Conservation (phyloP, 352 stramenopile species). For the Pythium brachiatum region DNA sequence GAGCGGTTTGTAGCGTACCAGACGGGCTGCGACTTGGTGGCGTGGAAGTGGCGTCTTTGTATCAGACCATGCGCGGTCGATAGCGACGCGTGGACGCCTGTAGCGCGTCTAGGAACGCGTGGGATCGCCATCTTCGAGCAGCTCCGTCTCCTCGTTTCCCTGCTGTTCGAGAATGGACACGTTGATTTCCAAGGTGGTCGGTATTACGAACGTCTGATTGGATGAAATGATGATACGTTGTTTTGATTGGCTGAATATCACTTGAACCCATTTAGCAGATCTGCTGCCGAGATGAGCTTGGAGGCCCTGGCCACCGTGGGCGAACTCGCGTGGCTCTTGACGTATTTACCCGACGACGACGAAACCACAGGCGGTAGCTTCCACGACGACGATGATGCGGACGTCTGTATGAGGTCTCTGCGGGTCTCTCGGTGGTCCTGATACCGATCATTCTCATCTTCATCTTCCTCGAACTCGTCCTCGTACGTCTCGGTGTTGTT, state of each 20-base stretch:
- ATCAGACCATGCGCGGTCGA: constrained; percentile 5
- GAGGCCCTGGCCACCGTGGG: constrained; percentile 38
- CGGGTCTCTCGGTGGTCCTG: not conserved
- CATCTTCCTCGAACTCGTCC: not conserved
- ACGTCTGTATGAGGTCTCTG: not conserved
- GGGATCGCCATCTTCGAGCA: constrained; percentile 10
- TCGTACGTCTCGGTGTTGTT: not conserved
- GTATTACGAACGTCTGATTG: not conserved
- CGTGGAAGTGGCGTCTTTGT: constrained; percentile 42
- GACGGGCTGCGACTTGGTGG: constrained; percentile 44
- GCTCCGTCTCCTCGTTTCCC: not conserved
- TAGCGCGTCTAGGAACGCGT: constrained; percentile 1
- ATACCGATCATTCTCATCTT: constrained; percentile 1
- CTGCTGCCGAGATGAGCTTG: constrained; percentile 42
- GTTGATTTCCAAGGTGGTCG: not conserved
- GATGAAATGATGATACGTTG: not conserved
- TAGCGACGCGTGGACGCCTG: not conserved
- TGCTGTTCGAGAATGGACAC: not conserved
- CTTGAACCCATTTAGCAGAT: constrained; percentile 31
- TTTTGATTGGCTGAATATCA: constrained; percentile 24
- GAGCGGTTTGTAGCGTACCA: constrained; percentile 27
- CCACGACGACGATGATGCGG: not conserved
- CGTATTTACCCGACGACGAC: constrained; percentile 10
- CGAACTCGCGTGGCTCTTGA: constrained; percentile 13
- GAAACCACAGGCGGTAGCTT: constrained; percentile 7